phyloP scores from a whole-genome alignment of 2,329 filamentous ascomycete genomes.

The Aspergillus quadricinctus region DNA sequence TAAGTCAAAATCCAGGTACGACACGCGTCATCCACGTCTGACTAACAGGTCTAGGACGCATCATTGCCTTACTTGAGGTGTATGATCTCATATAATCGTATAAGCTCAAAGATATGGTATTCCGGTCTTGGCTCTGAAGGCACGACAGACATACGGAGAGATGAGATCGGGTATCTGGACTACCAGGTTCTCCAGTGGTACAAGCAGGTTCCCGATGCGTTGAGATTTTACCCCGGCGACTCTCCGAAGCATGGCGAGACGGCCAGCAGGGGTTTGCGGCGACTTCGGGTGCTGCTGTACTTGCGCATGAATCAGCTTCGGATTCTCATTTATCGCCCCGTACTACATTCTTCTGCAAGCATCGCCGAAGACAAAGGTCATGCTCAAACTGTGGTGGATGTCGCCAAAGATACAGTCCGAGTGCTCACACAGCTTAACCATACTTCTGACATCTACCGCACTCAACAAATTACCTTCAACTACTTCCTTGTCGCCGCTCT shows the following conservation, averaged over 20 bases:
- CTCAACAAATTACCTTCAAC: conserved; percentile 62
- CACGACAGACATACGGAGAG: conserved; percentile 62
- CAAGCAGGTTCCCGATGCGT: conserved; percentile 61
- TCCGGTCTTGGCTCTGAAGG: conserved; percentile 68
- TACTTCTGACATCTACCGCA: conserved; percentile 59
- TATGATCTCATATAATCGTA: conserved; percentile 79
- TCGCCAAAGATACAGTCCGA: conserved; percentile 62
- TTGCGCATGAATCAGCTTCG: conserved; percentile 85
- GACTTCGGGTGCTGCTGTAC: conserved; percentile 78
- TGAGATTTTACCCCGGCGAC: conserved; percentile 59
- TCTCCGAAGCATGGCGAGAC: conserved; percentile 44
- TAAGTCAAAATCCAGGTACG: conserved; percentile 37
- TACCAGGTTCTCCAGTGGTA: conserved; percentile 86
- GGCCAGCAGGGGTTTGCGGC: conserved; percentile 62
- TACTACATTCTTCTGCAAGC: conserved; percentile 77
- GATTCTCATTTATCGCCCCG: conserved; percentile 81
- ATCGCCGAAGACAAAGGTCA: conserved; percentile 72
- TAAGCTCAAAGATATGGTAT: conserved; percentile 83
- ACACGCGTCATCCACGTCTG: neutral
- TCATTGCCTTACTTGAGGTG: conserved; percentile 67
- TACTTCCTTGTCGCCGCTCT: conserved; percentile 63
- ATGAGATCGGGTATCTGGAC: conserved; percentile 76
- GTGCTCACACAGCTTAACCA: conserved; percentile 59
- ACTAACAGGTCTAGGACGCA: conserved; percentile 31
- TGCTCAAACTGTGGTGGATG: conserved; percentile 64